Base-by-base conservation (phyloP, 2,329 filamentous ascomycete species). In the Ilyonectria destructans region DNA sequence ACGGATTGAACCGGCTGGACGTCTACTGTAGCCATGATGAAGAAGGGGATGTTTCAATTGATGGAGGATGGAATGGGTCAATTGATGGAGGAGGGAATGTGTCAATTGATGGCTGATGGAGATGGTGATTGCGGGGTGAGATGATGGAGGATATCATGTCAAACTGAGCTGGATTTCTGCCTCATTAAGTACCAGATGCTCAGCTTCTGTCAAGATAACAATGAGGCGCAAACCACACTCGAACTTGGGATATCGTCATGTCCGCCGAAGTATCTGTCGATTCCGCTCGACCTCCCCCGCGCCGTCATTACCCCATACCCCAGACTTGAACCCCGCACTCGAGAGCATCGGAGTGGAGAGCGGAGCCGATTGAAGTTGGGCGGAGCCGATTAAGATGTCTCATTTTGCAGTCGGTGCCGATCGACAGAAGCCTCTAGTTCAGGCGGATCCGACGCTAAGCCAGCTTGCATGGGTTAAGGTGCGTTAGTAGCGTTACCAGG, bases 11-110 rank as follows among this genome's bases (percentile, higher is more conserved):
- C 58, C 21, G 57, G 55, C n/a, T 75, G 66, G 13, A 69, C 59
- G 12, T 70, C 69, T 4, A 69, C 61, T 31, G 74, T 68, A 15
- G 73, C 74, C 74, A 75, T 75, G 17, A 7, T 73, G 58, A 55
- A 35, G 15, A 15, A 13, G 19, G 17, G n/a, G 4, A 8, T 10
- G 6, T 17, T 12, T 6, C 23, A n/a, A 6, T 21, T 21, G 51
- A 13, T 8, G 21, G 21, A 4, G 33, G 17, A 19, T 35, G 17
- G 9, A n/a, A n/a, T 26, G 15, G n/a, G 23, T 21, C 45, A 2
- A 13, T 21, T 21, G 51, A 7, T 8, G 5, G 21, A 12, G 9
- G 17, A 12, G 9, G 9, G 9, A n/a, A n/a, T 40, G 15, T n/a
- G 23, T 21, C 45, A 4, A 13, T 21, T 21, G 51, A 13, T 8